Evolutionary conservation across 352 stramenopile genomes (phyloP).

Genomic region (Globisporangium takayamanum): DNA sequence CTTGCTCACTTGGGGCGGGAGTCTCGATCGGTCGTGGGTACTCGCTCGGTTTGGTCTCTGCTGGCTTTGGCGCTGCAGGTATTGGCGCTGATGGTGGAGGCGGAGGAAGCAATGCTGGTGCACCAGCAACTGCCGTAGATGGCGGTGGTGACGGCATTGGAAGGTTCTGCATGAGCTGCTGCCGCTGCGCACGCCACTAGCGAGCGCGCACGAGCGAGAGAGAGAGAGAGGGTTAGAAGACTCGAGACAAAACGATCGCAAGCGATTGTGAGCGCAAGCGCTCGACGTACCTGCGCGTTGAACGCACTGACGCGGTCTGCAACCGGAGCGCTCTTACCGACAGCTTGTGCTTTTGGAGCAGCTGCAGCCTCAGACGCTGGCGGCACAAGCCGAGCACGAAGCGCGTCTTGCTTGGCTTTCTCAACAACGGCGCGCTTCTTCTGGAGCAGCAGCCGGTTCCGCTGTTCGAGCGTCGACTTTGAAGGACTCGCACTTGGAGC

Average conservation of each 20-base stretch:
- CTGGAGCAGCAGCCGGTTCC: conserved; percentile 14
- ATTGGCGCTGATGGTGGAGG: conserved; percentile 11
- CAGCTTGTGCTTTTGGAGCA: not conserved
- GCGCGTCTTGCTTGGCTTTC: conserved; percentile 13
- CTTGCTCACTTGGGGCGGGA: not conserved
- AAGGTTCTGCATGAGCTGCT: conserved; percentile 26
- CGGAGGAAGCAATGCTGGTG: conserved; percentile 1
- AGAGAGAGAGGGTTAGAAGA: not conserved
- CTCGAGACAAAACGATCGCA: not conserved
- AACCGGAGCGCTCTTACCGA: conserved; percentile 4
- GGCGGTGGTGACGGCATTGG: conserved; percentile 13
- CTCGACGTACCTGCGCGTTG: conserved; percentile 34
- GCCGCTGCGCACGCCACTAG: conserved; percentile 40
- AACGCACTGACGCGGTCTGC: conserved; percentile 46
- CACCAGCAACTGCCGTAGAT: not conserved
- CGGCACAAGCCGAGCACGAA: not conserved
- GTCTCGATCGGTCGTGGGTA: conserved; percentile 15
- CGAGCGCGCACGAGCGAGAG: not conserved
- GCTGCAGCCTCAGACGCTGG: not conserved
- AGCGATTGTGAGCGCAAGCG: not conserved
- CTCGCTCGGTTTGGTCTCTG: not conserved
- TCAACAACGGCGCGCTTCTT: conserved; percentile 20
- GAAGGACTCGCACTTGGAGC: conserved; percentile 4
- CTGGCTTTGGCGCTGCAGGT: conserved; percentile 6
- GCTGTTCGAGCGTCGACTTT: conserved; percentile 12